These are phyloP conservation scores for Pyrus betulifolia DNA, from an alignment of 306 rosid genomes.

Conservation along the genomic window DNA sequence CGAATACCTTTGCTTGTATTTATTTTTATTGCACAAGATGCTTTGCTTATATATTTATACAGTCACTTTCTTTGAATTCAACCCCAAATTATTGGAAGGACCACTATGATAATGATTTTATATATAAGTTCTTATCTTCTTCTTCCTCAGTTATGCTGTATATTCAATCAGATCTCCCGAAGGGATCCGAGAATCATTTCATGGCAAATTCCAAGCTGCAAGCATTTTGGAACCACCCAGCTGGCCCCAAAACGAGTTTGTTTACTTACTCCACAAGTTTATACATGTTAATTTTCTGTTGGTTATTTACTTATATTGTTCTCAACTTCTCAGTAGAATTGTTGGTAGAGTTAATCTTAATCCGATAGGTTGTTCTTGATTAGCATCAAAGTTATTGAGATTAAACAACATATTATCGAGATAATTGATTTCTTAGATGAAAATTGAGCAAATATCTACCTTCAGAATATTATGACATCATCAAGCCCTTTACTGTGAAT, in stretches of 20 bases:
- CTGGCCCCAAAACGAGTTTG: constrained; percentile 13
- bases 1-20: not conserved
- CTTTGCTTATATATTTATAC: not conserved
- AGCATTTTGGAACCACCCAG: constrained; percentile 14
- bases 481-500: not conserved
- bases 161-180: not conserved
- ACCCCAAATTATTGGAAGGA: not conserved
- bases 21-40: not conserved
- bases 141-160: not conserved
- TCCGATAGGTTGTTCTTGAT: not conserved
- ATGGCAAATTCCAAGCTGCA: constrained; percentile 6
- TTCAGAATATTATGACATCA: not conserved
- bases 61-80: not conserved
- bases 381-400: not conserved
- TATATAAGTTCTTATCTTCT: not conserved
- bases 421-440: not conserved
- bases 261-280: not conserved
- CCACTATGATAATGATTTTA: not conserved
- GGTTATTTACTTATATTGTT: not conserved
- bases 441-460: not conserved
- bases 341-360: not conserved
- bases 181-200: not conserved
- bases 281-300: not conserved
- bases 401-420: not conserved
- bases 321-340: not conserved